These are phyloP conservation scores for Entelexis paramagnoliae DNA, from an alignment of 1,139 yeast genomes.

Conservation along the genomic window DNA sequence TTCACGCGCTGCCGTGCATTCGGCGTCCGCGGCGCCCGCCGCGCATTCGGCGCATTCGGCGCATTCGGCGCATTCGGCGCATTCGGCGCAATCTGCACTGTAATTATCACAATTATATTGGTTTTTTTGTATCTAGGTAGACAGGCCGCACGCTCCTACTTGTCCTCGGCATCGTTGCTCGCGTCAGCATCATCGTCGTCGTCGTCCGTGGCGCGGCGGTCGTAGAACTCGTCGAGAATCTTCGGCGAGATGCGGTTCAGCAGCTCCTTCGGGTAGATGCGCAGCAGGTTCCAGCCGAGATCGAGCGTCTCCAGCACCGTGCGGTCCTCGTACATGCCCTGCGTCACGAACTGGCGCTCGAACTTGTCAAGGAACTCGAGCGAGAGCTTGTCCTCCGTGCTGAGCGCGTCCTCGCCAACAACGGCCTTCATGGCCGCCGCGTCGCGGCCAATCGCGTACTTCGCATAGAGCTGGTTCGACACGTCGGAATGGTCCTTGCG, in stretches of 20 bases:
- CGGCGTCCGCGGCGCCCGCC: too few species aligned
- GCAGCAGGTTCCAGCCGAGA: slow-evolving; percentile 94
- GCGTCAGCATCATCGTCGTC: slow-evolving; percentile 28
- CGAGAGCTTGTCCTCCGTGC: slow-evolving; percentile 93
- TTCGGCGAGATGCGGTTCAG: slow-evolving; percentile 97
- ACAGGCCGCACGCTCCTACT: background rate
- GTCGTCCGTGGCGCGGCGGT: slow-evolving; percentile 48
- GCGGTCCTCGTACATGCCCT: slow-evolving; percentile 95
- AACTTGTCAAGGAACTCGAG: slow-evolving; percentile 95
- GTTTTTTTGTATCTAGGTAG: background rate
- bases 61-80: too few species aligned
- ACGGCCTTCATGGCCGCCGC: slow-evolving; percentile 99
- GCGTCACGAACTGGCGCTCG: slow-evolving; percentile 87
- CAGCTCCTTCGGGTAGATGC: slow-evolving; percentile 98
- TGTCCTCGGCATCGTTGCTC: slow-evolving; percentile 3
- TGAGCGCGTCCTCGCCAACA: slow-evolving; percentile 98
- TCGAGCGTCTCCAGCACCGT: slow-evolving; percentile 89
- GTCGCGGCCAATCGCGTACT: slow-evolving; percentile 98
- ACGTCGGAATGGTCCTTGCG: slow-evolving; percentile 99
- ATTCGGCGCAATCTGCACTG: too few species aligned
- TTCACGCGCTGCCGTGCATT: too few species aligned
- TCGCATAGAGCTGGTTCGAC: slow-evolving; percentile 95
- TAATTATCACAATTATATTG: too few species aligned
- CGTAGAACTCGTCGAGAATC: slow-evolving; percentile 89
- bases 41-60: too few species aligned